Base-by-base conservation (phyloP, 257 asterid species). In the Scutellaria barbata region DNA sequence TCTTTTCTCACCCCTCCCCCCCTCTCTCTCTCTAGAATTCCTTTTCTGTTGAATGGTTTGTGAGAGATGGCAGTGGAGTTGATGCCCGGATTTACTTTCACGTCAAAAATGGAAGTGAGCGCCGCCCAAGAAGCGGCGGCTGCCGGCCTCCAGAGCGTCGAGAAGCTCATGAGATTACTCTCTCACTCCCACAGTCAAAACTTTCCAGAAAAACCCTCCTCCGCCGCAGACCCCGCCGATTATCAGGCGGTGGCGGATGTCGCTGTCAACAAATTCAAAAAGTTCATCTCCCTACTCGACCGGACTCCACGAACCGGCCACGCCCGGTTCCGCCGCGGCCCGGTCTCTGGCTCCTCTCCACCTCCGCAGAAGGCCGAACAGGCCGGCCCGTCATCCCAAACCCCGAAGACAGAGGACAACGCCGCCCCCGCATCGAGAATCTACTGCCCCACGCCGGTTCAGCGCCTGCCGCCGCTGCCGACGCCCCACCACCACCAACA, bases 401-500 rank as follows among this genome's bases (percentile, higher is more conserved):
- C 76, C 4, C 52, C 66, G 0, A 76, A 79, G 40, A 18, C 72
- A 14, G 88, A 78, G 48, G 85, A 83, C 0, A n/a, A 6, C 14
- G 65, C 3, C 41, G 56, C 65, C 2, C 17, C 81, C 46, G 63
- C 48, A 7, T 35, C 92, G 0, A 90, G 73, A 66, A 70, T 83
- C 9, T 83, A 81, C 69, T 78, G 89, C 66, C 95, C 96, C 13
- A 72, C 89, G 25, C 92, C 92, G 76, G 70, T 88, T 43, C 97
- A 92, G 53, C 81, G 90, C 30, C 74, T 88, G 30, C 97, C 93
- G 63, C 97, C 98, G 11, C 85, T 88, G 35, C 96, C 92, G 1
- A 10, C 79, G 76, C 74, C 72, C 17, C 76, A 68, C 71, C 74
- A 76, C 81, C 92, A 84, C 74, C 88, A 67, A n/a, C 92, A 82